Percentiles rank a stretch among this genome's conserved stretches.
These are phyloP conservation scores for Lotus japonicus DNA, from an alignment of 306 rosid genomes.

Conservation along the genomic window DNA sequence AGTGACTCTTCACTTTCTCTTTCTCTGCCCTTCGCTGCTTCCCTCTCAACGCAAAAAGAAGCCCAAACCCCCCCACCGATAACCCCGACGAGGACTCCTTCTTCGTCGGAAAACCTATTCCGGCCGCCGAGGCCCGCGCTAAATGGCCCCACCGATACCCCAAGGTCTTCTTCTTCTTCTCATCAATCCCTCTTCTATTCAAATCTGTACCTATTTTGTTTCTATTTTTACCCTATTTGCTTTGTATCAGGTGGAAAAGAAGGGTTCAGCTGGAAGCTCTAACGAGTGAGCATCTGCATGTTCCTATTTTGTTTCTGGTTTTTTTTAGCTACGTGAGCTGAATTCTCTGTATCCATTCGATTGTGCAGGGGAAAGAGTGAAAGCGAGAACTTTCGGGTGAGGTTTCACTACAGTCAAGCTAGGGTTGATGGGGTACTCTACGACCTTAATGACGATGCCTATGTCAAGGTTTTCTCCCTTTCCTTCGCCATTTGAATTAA, in stretches of 20 bases:
- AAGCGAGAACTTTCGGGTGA: not conserved
- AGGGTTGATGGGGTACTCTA: constrained; percentile 19
- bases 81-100: not conserved
- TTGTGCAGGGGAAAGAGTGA: not conserved
- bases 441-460: constrained; percentile 17
- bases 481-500: not conserved
- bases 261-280: not conserved
- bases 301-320: not conserved
- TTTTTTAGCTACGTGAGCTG: too few species aligned
- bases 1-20: too few species aligned
- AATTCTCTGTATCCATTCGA: too few species aligned
- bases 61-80: not conserved
- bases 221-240: not conserved
- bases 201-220: not conserved
- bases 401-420: constrained; percentile 23
- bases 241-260: not conserved
- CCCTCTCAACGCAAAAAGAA: constrained; percentile 22
- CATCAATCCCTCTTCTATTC: not conserved
- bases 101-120: constrained; percentile 32
- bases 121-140: not conserved
- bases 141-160: constrained; percentile 34
- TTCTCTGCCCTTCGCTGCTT: not conserved
- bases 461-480: constrained; percentile 25
- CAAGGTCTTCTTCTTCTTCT: not conserved
- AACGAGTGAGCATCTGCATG: not conserved